phyloP scores from a whole-genome alignment of 768 basidiomycete genomes.

The Nidularia pulvinata region DNA sequence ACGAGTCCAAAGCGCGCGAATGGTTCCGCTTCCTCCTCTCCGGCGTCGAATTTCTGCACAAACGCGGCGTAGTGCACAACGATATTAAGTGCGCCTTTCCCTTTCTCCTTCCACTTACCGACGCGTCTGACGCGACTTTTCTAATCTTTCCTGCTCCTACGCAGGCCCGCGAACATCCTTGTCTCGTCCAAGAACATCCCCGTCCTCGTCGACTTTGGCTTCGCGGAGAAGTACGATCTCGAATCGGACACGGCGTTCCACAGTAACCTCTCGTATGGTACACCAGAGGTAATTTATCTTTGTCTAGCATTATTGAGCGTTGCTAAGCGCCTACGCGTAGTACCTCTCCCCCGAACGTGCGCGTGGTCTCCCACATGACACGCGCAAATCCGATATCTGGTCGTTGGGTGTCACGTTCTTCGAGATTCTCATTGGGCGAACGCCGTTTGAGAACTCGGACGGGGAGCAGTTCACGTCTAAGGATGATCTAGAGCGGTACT shows the following conservation, averaged over 20 bases:
- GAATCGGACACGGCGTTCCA: constrained; percentile 68
- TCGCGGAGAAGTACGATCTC: constrained; percentile 84
- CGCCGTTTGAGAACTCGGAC: constrained; percentile 86
- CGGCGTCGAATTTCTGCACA: constrained; percentile 83
- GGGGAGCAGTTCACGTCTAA: constrained; percentile 77
- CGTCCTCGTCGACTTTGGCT: constrained; percentile 95
- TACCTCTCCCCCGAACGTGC: constrained; percentile 95
- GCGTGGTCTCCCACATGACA: constrained; percentile 87
- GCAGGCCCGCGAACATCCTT: constrained; percentile 91
- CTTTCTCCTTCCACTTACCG: constrained; percentile 1
- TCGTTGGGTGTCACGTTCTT: constrained; percentile 91
- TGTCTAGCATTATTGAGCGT: too few relatives aligned
- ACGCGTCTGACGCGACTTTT: neutral
- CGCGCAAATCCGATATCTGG: constrained; percentile 89
- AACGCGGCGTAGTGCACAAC: constrained; percentile 85
- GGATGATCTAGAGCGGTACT: constrained; percentile 86
- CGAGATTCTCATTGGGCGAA: constrained; percentile 90
- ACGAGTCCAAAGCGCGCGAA: constrained; percentile 70
- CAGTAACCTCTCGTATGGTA: constrained; percentile 86
- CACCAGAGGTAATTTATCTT: constrained; percentile 68
- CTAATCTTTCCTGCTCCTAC: neutral
- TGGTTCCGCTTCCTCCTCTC: constrained; percentile 87
- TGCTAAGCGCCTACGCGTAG: constrained; percentile 26
- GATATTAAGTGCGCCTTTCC: constrained; percentile 81
- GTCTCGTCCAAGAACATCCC: constrained; percentile 77